Evolutionary conservation across 495 filamentous ascomycete species (phyloP).

Genomic region (Daldinia grandis): DNA sequence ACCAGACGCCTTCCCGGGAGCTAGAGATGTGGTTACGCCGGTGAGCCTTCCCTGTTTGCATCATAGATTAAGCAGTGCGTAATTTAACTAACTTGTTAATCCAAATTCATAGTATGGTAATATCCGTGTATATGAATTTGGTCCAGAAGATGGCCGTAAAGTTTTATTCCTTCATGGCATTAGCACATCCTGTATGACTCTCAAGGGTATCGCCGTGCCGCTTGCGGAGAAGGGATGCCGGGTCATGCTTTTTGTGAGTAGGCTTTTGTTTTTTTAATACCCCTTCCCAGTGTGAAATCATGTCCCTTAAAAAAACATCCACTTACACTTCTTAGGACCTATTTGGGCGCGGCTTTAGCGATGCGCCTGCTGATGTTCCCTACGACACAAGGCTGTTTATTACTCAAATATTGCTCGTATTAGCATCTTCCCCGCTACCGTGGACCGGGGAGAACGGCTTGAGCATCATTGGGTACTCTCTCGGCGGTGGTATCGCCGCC

Average conservation of each 20-base stretch:
- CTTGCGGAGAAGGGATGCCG: constrained; percentile 79
- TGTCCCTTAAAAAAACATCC: not conserved
- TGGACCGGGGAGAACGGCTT: constrained; percentile 64
- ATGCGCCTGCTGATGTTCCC: constrained; percentile 68
- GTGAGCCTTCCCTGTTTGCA: constrained; percentile 35
- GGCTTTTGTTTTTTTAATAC: not conserved
- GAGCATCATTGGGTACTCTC: constrained; percentile 80
- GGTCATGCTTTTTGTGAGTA: constrained; percentile 75
- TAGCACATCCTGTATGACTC: constrained; percentile 78
- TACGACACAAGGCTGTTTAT: constrained; percentile 77
- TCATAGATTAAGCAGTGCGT: not conserved
- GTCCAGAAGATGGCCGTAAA: constrained; percentile 79
- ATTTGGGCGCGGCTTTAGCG: constrained; percentile 83
- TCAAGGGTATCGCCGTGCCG: constrained; percentile 71
- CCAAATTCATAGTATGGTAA: constrained; percentile 71
- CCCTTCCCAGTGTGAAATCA: not conserved
- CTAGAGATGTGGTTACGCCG: constrained; percentile 56
- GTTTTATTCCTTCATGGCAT: constrained; percentile 88
- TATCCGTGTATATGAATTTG: constrained; percentile 88
- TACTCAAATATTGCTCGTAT: constrained; percentile 74
- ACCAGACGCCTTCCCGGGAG: constrained; percentile 54
- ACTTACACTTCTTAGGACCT: constrained; percentile 56
- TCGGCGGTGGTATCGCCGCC: constrained; percentile 80
- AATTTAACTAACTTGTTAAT: no score
- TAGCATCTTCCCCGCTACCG: constrained; percentile 68